These are phyloP conservation scores for Sugiyamaella xylanicola DNA, from an alignment of 1,139 yeast species.

Conservation along the genomic window DNA sequence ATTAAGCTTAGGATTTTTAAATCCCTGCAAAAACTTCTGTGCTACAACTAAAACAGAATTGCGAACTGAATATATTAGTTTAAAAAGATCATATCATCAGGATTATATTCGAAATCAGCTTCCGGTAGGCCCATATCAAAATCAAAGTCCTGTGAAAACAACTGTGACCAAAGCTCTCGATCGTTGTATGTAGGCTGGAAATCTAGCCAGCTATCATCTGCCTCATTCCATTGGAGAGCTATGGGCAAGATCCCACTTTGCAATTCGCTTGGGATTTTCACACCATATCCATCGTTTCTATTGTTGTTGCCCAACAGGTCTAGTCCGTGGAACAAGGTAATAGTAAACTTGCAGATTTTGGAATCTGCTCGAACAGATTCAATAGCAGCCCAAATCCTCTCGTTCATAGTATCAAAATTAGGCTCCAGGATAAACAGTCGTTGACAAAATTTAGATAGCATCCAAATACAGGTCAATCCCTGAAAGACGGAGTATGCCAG, in stretches of 20 bases:
- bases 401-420: slow-evolving; percentile 9
- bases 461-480: slow-evolving; percentile 18
- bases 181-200: slow-evolving; percentile 13
- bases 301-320: slow-evolving; percentile 13
- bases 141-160: slow-evolving; percentile 10
- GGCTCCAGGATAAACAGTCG: slow-evolving; percentile 12
- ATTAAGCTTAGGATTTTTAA: too few relatives aligned
- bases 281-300: slow-evolving; percentile 6
- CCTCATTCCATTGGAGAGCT: slow-evolving; percentile 10
- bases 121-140: slow-evolving; percentile 1
- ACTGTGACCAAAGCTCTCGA: slow-evolving; percentile 2
- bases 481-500: slow-evolving; percentile 16
- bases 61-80: not conserved
- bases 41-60: not conserved
- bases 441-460: slow-evolving; percentile 13
- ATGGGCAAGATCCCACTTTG: slow-evolving; percentile 16
- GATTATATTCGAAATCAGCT: slow-evolving; percentile 1
- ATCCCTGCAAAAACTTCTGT: too few relatives aligned
- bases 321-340: slow-evolving; percentile 14
- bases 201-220: slow-evolving; percentile 2
- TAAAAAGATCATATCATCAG: slow-evolving; percentile 3
- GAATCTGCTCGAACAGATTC: slow-evolving; percentile 16
- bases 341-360: slow-evolving; percentile 11
- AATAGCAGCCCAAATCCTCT: slow-evolving; percentile 9
- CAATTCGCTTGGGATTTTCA: slow-evolving; percentile 13